Conservation (phyloP, 2,329 filamentous ascomycete genomes). For the Trichoderma aggressivum region DNA sequence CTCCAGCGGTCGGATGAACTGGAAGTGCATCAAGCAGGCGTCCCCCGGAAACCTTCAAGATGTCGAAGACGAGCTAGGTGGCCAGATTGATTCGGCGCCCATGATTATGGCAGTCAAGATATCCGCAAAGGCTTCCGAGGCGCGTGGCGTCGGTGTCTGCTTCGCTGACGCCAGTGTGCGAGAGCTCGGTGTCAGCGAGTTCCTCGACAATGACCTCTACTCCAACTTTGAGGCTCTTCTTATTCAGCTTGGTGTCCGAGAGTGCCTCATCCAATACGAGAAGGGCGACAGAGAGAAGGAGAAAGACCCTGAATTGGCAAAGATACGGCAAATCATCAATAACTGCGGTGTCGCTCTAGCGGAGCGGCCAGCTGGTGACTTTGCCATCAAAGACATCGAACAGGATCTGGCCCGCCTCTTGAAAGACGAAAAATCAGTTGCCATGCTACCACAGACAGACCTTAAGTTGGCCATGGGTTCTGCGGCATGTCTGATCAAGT, state of each 20-base stretch:
- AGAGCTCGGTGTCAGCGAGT: slow-evolving; percentile 94
- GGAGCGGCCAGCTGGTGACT: slow-evolving; percentile 73
- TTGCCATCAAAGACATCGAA: slow-evolving; percentile 87
- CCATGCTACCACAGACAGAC: slow-evolving; percentile 81
- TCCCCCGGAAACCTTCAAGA: slow-evolving; percentile 96
- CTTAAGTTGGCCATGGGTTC: slow-evolving; percentile 95
- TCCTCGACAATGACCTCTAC: slow-evolving; percentile 97
- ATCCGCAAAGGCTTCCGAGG: slow-evolving; percentile 80
- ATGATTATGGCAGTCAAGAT: slow-evolving; percentile 96
- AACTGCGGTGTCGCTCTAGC: slow-evolving; percentile 89
- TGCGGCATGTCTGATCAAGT: slow-evolving; percentile 89
- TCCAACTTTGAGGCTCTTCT: slow-evolving; percentile 96
- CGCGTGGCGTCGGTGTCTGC: slow-evolving; percentile 85
- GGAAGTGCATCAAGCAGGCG: slow-evolving; percentile 88
- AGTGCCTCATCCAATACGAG: slow-evolving; percentile 84
- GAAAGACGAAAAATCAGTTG: slow-evolving; percentile 77
- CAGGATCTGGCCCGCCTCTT: slow-evolving; percentile 86
- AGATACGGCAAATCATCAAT: slow-evolving; percentile 84
- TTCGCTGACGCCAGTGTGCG: slow-evolving; percentile 96
- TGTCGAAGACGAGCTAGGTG: slow-evolving; percentile 89
- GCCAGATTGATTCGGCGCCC: slow-evolving; percentile 81
- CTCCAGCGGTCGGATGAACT: slow-evolving; percentile 73
- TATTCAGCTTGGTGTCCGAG: slow-evolving; percentile 93
- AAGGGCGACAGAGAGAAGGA: slow-evolving; percentile 76
- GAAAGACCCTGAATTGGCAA: slow-evolving; percentile 83